phyloP scores from a whole-genome alignment of 768 basidiomycete genomes.

The Pholiota microspora region DNA sequence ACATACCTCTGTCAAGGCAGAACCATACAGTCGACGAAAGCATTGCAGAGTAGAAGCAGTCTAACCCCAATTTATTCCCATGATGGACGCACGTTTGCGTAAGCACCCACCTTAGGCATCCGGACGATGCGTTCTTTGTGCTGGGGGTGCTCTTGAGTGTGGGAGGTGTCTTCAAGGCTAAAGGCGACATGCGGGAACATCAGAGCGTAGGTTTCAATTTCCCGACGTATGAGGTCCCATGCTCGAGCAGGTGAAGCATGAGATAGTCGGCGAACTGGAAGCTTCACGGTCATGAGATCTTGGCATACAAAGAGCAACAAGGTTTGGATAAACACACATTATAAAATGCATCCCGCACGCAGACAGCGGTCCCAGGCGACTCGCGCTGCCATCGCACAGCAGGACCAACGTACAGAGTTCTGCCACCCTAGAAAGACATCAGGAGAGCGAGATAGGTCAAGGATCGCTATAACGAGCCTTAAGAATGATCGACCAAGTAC shows the following conservation, averaged over 20 bases:
- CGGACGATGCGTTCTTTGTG: conserved; percentile 48
- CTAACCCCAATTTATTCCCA: conserved; percentile 33
- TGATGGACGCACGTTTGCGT: background rate
- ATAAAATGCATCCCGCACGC: conserved; percentile 86
- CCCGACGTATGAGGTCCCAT: conserved; percentile 64
- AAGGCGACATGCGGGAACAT: conserved; percentile 72
- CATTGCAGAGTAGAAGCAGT: conserved; percentile 59
- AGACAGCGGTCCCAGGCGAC: conserved; percentile 75
- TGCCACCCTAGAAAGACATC: conserved; percentile 49
- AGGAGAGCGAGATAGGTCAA: background rate
- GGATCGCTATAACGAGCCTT: conserved; percentile 43
- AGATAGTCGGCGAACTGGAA: conserved; percentile 76
- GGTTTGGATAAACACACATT: conserved; percentile 52
- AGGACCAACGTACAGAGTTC: conserved; percentile 65
- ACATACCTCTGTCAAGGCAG: conserved; percentile 67
- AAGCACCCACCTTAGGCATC: conserved; percentile 60
- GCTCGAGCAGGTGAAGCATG: conserved; percentile 61
- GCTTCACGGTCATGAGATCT: conserved; percentile 36
- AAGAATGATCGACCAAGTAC: conserved; percentile 75
- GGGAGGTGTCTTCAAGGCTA: conserved; percentile 55
- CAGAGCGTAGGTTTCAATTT: conserved; percentile 72
- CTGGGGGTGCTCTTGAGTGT: conserved; percentile 29
- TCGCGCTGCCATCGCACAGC: conserved; percentile 76
- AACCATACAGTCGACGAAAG: conserved; percentile 76
- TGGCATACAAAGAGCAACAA: background rate